Percentiles rank a stretch among this genome's conserved stretches.
phyloP scores from a whole-genome alignment of 306 rosid species.

The Begonia loranthoides region DNA sequence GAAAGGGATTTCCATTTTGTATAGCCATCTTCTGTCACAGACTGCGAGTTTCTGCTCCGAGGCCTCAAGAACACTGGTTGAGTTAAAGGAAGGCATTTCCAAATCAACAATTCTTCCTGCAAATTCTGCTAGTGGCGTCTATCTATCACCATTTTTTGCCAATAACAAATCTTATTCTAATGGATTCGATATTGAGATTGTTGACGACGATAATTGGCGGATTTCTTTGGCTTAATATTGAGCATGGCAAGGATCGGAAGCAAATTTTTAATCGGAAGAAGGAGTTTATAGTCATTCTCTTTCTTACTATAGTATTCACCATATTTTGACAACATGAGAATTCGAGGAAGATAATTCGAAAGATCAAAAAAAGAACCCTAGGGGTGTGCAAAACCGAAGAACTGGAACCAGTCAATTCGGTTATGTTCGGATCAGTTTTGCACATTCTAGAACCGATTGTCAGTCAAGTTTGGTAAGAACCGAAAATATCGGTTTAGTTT shows the following conservation, averaged over 20 bases:
- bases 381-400: too few relatives aligned
- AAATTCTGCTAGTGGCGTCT: constrained; percentile 18
- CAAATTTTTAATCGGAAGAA: constrained; percentile 13
- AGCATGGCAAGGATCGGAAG: constrained; percentile 33
- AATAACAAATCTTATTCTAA: constrained; percentile 18
- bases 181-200: constrained; percentile 48
- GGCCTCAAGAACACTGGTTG: constrained; percentile 11
- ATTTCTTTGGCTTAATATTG: constrained; percentile 49
- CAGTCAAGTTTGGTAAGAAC: too few relatives aligned
- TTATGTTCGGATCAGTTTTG: too few relatives aligned
- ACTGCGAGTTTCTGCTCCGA: constrained; percentile 20
- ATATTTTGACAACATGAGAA: constrained; percentile 59
- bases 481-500: too few relatives aligned
- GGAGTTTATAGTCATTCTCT: constrained; percentile 13
- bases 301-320: constrained; percentile 15
- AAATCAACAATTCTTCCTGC: constrained; percentile 13
- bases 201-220: constrained; percentile 55
- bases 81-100: constrained; percentile 7
- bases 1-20: constrained; percentile 18
- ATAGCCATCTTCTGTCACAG: constrained; percentile 13
- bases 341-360: constrained; percentile 33
- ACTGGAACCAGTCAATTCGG: too few relatives aligned
- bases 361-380: constrained; percentile 9
- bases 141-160: constrained; percentile 37
- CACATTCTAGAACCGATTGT: too few relatives aligned